phyloP scores from a whole-genome alignment of 805 yeast species.

The Candida jianshihensis region DNA sequence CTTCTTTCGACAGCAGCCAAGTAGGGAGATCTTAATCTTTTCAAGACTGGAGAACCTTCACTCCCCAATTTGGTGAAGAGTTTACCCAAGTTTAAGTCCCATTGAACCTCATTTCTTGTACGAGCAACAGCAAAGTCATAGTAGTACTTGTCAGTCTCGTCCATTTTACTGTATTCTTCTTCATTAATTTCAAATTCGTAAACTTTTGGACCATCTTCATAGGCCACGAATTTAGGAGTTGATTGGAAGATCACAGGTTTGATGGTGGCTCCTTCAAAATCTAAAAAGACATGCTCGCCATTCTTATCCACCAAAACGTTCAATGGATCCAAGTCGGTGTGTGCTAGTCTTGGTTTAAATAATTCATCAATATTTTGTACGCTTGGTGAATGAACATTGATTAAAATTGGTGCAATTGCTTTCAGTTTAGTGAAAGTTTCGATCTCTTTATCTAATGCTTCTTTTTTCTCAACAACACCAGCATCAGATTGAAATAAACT shows the following conservation, averaged over 20 bases:
- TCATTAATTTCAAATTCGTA: constrained; percentile 70
- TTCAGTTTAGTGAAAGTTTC: constrained; percentile 56
- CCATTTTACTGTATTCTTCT: constrained; percentile 59
- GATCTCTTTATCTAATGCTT: constrained; percentile 41
- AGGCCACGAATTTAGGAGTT: constrained; percentile 78
- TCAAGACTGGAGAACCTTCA: constrained; percentile 75
- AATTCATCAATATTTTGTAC: constrained; percentile 59
- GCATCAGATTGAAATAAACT: constrained; percentile 47
- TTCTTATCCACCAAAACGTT: constrained; percentile 54
- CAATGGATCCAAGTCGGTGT: constrained; percentile 89
- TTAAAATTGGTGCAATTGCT: constrained; percentile 48
- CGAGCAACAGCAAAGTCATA: constrained; percentile 81
- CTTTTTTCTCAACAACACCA: constrained; percentile 36
- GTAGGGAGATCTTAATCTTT: constrained; percentile 62
- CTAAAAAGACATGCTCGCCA: constrained; percentile 49
- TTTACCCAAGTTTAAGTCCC: constrained; percentile 73
- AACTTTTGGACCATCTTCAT: constrained; percentile 77
- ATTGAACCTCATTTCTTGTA: constrained; percentile 84
- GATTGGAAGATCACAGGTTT: constrained; percentile 77
- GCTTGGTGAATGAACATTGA: constrained; percentile 41
- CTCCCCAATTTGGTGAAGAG: constrained; percentile 65
- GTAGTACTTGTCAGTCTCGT: constrained; percentile 69
- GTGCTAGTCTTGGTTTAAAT: constrained; percentile 63
- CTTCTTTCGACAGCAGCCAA: constrained; percentile 53
- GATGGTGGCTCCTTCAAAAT: constrained; percentile 74